Base-by-base conservation (phyloP, 2,329 filamentous ascomycete genomes). In the Fusarium tuaranense region DNA sequence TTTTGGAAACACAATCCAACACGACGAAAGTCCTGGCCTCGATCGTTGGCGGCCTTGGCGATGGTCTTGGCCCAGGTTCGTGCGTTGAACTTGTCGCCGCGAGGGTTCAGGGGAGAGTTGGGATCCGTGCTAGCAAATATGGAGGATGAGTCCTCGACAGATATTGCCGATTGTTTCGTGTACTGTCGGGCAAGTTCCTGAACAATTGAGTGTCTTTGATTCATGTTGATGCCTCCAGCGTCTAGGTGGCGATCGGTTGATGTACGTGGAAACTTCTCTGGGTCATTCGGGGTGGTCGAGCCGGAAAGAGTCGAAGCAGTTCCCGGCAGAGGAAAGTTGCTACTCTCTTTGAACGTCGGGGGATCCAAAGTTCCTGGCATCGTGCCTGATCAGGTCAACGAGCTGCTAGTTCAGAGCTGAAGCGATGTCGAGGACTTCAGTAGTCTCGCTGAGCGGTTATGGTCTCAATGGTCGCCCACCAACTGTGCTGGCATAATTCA, bases 21-120 rank as follows among this genome's bases (percentile, higher is more conserved):
- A 30, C 57, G 57, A 14, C 57, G 57, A 13, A 41, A 22, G 44
- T 71, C 25, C 81, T 70, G 74, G 69, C 38, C 74, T 5, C 69
- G 75, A 1, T 77, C 74, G 18, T 71, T 70, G 13, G 65, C 66
- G 7, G 73, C 66, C 22, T 77, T 63, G 65, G 75, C 79, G 27
- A 80, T 79, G 27, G 84, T 83, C 65, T 81, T 84, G 25, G 83
- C 82, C 85, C 85, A 87, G 67, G 82, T 80, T 30, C 80, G 80
- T 12, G 84, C 79, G 65, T 82, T 82, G 78, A 86, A 86, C 7
- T 81, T 70, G 16, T 80, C 77, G 10, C 82, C 82, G 36, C 79
- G 78, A 2, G 85, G 85, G 66, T 86, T 80, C 8, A 86, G 76
- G 9, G 57, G 57, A 2, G 57, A 59, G 16, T 59, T 27, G 10